Percentiles rank a stretch among this genome's conserved stretches.
Evolutionary conservation across 1,284 basidiomycete species (phyloP).

Genomic region (Irpex sp.): DNA sequence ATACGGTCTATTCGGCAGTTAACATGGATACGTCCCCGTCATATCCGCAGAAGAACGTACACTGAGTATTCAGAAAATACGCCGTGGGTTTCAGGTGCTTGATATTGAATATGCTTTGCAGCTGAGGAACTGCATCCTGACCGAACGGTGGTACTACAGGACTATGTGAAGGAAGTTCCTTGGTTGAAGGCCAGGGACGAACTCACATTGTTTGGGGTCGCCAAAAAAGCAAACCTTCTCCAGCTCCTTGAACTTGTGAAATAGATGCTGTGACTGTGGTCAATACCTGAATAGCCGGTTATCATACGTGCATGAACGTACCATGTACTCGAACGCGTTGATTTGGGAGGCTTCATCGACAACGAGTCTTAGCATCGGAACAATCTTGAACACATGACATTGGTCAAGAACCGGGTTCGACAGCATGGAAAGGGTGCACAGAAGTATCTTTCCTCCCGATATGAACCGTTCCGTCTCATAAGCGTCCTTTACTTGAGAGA

Average conservation of each 20-base stretch:
- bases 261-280: conserved; percentile 24
- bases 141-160: conserved; percentile 45
- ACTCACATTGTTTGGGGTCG: conserved; percentile 41
- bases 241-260: conserved; percentile 28
- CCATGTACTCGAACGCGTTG: conserved; percentile 38
- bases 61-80: conserved; percentile 41
- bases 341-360: conserved; percentile 50
- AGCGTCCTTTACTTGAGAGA: conserved; percentile 16
- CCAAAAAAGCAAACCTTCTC: conserved; percentile 40
- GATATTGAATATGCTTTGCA: conserved; percentile 44
- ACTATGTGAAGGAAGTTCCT: not conserved
- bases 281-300: conserved; percentile 1
- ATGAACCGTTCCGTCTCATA: conserved; percentile 21
- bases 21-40: no score
- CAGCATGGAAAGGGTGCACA: conserved; percentile 40
- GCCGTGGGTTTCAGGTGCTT: conserved; percentile 30
- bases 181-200: not conserved
- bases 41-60: conserved; percentile 21
- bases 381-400: conserved; percentile 26
- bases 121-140: conserved; percentile 30
- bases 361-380: conserved; percentile 35
- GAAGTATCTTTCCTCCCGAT: conserved; percentile 27
- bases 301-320: conserved; percentile 16
- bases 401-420: conserved; percentile 32
- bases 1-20: conserved; percentile 36